Conservation (phyloP, 192 early-diverging fungal species). For the Gigaspora rosea region DNA sequence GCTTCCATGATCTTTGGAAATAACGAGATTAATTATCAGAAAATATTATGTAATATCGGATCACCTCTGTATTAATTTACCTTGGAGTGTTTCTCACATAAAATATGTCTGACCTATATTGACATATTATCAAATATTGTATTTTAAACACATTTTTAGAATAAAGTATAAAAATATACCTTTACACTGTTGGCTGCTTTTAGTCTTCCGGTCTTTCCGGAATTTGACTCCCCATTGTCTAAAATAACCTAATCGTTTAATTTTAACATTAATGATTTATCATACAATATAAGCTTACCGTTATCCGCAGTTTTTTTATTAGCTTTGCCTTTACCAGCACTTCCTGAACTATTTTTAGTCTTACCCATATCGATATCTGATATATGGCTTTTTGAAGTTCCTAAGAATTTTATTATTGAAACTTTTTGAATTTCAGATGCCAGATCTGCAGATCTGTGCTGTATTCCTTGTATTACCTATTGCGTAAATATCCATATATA, state of each 20-base stretch:
- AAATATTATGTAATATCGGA: neutral
- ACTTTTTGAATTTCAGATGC: too few relatives aligned
- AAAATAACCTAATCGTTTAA: neutral
- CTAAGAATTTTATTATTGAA: too few relatives aligned
- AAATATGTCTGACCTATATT: conserved; percentile 73
- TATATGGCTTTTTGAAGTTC: too few relatives aligned
- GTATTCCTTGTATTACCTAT: neutral
- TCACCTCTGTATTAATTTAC: conserved; percentile 26
- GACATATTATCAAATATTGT: neutral
- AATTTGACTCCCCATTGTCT: conserved; percentile 1
- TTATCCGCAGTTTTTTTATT: neutral
- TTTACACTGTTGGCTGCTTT: conserved; percentile 29
- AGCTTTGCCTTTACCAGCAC: neutral
- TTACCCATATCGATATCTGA: neutral
- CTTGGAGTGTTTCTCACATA: conserved; percentile 82
- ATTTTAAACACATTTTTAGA: neutral
- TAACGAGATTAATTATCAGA: neutral
- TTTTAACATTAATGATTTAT: neutral
- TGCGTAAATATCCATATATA: neutral
- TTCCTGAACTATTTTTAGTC: neutral
- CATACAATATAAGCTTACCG: neutral
- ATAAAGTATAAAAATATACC: neutral
- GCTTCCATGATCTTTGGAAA: conserved; percentile 38
- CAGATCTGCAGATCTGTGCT: too few relatives aligned
- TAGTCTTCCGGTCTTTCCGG: conserved; percentile 12